Conservation (phyloP, 2,329 filamentous ascomycete genomes). For the Microdochium paspali region DNA sequence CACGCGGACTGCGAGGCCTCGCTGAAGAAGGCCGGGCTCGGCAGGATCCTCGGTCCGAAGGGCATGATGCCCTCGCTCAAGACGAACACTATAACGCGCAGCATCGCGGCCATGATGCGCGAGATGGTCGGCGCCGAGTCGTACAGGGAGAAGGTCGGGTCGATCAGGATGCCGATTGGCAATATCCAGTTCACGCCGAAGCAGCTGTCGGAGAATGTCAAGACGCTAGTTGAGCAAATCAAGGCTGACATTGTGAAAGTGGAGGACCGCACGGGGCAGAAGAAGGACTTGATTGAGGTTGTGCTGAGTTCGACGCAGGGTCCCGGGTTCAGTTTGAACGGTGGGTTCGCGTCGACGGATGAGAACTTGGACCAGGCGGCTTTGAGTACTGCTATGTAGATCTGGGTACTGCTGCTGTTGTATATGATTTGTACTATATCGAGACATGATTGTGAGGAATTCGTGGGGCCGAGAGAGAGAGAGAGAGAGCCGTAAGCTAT, state of each 20-base stretch:
- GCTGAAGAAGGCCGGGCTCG: constrained; percentile 72
- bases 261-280: constrained; percentile 42
- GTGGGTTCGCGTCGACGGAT: constrained; percentile 58
- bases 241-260: constrained; percentile 66
- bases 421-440: constrained; percentile 4
- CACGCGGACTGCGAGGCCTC: constrained; percentile 69
- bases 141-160: constrained; percentile 78
- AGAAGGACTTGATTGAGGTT: constrained; percentile 64
- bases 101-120: constrained; percentile 64
- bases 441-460: neutral
- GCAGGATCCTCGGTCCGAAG: constrained; percentile 74
- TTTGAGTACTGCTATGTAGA: constrained; percentile 45
- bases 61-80: constrained; percentile 90
- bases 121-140: constrained; percentile 77
- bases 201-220: constrained; percentile 77
- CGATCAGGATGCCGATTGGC: constrained; percentile 82
- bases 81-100: constrained; percentile 78
- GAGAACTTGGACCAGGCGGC: constrained; percentile 44
- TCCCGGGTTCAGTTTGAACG: constrained; percentile 80
- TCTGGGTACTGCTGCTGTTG: neutral
- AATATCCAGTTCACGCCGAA: constrained; percentile 84
- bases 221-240: constrained; percentile 62
- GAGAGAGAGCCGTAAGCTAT: neutral
- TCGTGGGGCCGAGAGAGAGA: too few species aligned
- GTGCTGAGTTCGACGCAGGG: constrained; percentile 82